A percentile compares a stretch with the other conserved stretches of the same genome.
Conservation (phyloP, 495 filamentous ascomycete species). For the Daldinia caldariorum region DNA sequence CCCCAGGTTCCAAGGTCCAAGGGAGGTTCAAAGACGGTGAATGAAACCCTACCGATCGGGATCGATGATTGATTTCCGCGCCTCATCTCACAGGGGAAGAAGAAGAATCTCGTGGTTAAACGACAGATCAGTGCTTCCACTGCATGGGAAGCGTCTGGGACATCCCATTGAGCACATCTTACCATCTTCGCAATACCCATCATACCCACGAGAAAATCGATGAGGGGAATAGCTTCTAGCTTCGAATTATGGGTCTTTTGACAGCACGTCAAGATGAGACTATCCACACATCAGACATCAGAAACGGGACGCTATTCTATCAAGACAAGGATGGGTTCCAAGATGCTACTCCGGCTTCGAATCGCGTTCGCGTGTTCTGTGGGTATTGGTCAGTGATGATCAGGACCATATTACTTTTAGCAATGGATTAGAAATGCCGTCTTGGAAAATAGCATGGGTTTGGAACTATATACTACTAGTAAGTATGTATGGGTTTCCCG, state of each 20-base stretch:
- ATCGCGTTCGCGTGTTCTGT: background rate
- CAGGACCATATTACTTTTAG: background rate
- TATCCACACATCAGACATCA: background rate
- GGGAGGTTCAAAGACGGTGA: background rate
- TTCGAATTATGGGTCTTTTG: background rate
- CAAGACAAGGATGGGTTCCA: background rate
- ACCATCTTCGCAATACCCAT: background rate
- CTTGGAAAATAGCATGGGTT: background rate
- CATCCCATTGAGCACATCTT: background rate
- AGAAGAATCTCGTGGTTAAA: background rate
- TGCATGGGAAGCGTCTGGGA: background rate
- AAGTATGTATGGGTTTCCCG: constrained; percentile 14
- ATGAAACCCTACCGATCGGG: constrained; percentile 1
- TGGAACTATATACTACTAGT: background rate
- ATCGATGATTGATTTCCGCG: background rate
- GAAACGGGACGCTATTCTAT: background rate
- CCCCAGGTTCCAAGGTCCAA: background rate
- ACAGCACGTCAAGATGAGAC: background rate
- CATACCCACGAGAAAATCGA: background rate
- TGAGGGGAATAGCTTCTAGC: background rate
- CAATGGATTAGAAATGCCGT: constrained; percentile 20
- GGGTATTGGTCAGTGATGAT: background rate
- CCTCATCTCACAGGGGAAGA: background rate
- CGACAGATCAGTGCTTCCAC: background rate
- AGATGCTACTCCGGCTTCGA: background rate